A percentile compares a stretch with the other conserved stretches of the same genome.
phyloP scores from a whole-genome alignment of 1,139 yeast genomes.

The Protomyces inundatus region DNA sequence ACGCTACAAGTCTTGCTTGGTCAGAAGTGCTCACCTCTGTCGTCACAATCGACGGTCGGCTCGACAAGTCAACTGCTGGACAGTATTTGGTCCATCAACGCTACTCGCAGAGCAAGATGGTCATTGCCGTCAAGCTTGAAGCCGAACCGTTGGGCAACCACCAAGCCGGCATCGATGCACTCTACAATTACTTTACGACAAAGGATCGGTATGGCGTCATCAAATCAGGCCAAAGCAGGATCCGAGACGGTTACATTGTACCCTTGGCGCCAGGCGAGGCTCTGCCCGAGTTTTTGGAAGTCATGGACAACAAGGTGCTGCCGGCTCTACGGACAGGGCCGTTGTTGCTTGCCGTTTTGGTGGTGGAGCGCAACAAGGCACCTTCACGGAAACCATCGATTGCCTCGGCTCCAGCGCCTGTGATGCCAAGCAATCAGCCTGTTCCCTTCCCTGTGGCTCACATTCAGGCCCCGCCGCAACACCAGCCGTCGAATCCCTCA shows the following conservation, averaged over 20 bases:
- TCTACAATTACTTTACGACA: conserved; percentile 51
- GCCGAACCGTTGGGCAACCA: conserved; percentile 31
- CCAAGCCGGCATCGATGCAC: conserved; percentile 43
- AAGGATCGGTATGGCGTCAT: conserved; percentile 60
- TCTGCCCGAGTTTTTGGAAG: conserved; percentile 36
- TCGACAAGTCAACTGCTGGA: conserved; percentile 53
- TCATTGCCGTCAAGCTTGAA: conserved; percentile 49
- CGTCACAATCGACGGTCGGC: conserved; percentile 57
- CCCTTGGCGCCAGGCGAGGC: conserved; percentile 41
- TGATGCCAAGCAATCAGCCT: neutral
- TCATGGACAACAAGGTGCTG: conserved; percentile 19
- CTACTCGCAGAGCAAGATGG: conserved; percentile 48
- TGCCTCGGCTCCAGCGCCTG: neutral
- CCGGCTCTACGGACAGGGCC: conserved; percentile 33
- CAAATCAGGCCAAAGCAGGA: conserved; percentile 40
- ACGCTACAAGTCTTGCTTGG: conserved; percentile 31
- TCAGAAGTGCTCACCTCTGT: conserved; percentile 28
- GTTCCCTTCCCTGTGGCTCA: neutral
- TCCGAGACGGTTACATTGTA: conserved; percentile 63
- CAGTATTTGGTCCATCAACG: conserved; percentile 47
- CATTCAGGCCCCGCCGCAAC: neutral
- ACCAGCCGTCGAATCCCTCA: neutral
- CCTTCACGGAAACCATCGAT: neutral
- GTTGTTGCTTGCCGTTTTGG: conserved; percentile 47
- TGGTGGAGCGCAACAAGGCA: conserved; percentile 42